Conservation (phyloP, 2,329 filamentous ascomycete genomes). For the Hymenoscyphus occultus region DNA sequence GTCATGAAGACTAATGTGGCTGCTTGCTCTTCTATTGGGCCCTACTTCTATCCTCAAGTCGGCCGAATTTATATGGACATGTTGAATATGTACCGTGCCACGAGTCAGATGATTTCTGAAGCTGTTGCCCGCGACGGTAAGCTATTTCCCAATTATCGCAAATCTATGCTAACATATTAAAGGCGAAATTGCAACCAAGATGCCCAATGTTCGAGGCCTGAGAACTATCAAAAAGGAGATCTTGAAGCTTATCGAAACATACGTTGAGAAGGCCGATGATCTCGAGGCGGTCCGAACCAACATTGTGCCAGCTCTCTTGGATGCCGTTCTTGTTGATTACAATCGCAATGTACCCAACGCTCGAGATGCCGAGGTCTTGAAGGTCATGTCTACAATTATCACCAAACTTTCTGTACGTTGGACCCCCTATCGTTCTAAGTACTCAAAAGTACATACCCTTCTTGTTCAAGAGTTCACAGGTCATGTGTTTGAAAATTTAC, state of each 20-base stretch:
- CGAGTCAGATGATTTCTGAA: constrained; percentile 94
- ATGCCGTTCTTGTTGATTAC: constrained; percentile 93
- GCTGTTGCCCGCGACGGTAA: constrained; percentile 80
- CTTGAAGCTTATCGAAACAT: constrained; percentile 94
- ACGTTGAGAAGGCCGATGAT: constrained; percentile 97
- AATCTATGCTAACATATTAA: constrained; percentile 35
- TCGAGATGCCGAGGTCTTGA: constrained; percentile 92
- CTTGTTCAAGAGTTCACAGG: constrained; percentile 22
- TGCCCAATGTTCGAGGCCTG: constrained; percentile 90
- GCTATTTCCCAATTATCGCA: constrained; percentile 20
- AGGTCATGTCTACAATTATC: constrained; percentile 96
- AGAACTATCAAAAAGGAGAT: constrained; percentile 99
- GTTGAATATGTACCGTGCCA: constrained; percentile 97
- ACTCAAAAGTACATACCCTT: constrained; percentile 42
- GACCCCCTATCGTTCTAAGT: constrained; percentile 47
- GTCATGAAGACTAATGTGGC: constrained; percentile 99
- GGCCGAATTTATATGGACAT: constrained; percentile 97
- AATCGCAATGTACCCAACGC: constrained; percentile 95
- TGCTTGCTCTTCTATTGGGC: constrained; percentile 93
- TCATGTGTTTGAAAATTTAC: constrained; percentile 17
- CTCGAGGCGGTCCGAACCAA: constrained; percentile 87
- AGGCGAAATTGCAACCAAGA: constrained; percentile 94
- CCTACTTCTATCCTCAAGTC: constrained; percentile 98
- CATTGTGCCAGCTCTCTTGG: constrained; percentile 92
- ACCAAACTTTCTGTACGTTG: constrained; percentile 89